A percentile compares a stretch with the other conserved stretches of the same genome.
Evolutionary conservation across 129 eudicot genomes (phyloP).

Genomic region (Cynara cardunculus): DNA sequence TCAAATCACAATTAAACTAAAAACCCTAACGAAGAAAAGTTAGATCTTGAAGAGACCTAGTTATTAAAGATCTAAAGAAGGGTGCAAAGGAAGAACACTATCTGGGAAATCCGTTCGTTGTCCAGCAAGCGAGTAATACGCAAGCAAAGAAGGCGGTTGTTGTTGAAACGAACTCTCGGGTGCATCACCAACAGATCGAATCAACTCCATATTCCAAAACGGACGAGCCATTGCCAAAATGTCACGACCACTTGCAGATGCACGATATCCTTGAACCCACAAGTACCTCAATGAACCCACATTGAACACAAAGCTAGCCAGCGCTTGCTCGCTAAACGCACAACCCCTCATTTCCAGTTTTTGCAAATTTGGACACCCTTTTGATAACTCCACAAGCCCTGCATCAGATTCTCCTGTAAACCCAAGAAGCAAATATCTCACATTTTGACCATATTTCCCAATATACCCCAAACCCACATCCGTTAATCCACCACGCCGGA

Average conservation of each 20-base stretch:
- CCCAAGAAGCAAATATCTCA: constrained; percentile 83
- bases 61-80: constrained; percentile 15
- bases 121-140: constrained; percentile 88
- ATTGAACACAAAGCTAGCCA: constrained; percentile 46
- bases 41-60: neutral
- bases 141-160: constrained; percentile 76
- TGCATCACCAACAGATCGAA: constrained; percentile 6
- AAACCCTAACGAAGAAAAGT: neutral
- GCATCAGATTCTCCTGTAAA: constrained; percentile 67
- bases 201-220: constrained; percentile 88
- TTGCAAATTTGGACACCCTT: constrained; percentile 72
- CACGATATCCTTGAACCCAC: constrained; percentile 79
- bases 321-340: constrained; percentile 61
- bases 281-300: constrained; percentile 66
- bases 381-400: constrained; percentile 70
- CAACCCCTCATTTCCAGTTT: constrained; percentile 81
- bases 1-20: neutral
- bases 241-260: constrained; percentile 39
- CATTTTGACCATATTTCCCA: constrained; percentile 55
- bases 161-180: neutral
- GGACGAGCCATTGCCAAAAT: constrained; percentile 74
- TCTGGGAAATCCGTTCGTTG: constrained; percentile 72
- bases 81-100: constrained; percentile 54
- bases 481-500: constrained; percentile 67
- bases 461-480: constrained; percentile 67